Conservation (phyloP, 257 asterid species). For the Echium plantagineum region DNA sequence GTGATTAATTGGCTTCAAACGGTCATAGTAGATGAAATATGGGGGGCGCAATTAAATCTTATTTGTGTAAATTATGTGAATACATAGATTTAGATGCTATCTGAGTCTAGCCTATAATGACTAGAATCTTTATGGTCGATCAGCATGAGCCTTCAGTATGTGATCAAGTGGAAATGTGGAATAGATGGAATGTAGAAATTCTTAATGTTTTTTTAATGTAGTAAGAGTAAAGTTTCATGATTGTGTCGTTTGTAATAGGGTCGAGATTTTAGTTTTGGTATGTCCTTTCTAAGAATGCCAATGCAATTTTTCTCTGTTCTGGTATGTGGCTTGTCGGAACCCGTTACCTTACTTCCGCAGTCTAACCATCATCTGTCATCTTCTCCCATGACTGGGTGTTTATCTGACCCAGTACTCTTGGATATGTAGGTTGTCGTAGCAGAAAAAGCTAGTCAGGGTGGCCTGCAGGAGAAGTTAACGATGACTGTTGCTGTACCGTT, state of each 20-base stretch:
- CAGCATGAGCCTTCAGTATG: no score
- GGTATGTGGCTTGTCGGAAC: no score
- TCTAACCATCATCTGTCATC: not conserved
- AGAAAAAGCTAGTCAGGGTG: conserved; percentile 65
- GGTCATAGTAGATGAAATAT: not conserved
- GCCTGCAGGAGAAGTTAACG: conserved; percentile 75
- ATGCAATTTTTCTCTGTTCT: no score
- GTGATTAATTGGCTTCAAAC: not conserved
- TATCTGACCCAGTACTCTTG: not conserved
- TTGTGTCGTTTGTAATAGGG: not conserved
- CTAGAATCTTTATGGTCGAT: not conserved
- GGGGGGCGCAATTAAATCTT: not conserved
- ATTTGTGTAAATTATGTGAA: not conserved
- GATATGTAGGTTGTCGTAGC: conserved; percentile 65
- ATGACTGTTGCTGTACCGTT: conserved; percentile 96
- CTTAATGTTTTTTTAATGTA: no score
- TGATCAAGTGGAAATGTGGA: no score
- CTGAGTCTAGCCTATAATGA: not conserved
- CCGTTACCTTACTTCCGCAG: no score
- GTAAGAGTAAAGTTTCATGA: no score
- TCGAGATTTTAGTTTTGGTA: not conserved
- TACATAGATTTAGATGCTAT: not conserved
- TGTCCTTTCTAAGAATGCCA: no score
- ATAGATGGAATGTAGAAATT: no score
- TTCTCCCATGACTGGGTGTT: not conserved